Evolutionary conservation across 225 moss, liverwort and hornwort species (phyloP).

Genomic region (Ulota crispa): DNA sequence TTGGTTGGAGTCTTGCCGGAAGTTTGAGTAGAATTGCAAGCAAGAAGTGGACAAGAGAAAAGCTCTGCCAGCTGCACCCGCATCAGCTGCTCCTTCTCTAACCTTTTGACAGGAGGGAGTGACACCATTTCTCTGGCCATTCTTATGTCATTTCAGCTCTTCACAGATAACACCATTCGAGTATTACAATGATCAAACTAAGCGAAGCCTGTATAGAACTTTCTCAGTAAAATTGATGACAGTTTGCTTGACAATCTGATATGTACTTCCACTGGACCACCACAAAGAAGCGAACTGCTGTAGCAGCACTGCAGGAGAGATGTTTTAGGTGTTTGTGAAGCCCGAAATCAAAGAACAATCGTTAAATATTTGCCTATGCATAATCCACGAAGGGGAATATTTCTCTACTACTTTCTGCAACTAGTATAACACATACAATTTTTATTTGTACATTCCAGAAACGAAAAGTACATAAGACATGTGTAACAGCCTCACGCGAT

Average conservation of each 20-base stretch:
- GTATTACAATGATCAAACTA: background rate
- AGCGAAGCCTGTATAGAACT: background rate
- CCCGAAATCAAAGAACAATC: background rate
- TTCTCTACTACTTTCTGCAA: background rate
- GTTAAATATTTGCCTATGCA: background rate
- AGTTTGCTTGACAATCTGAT: background rate
- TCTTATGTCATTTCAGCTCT: conserved; percentile 18
- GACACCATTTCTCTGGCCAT: conserved; percentile 23
- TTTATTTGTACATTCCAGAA: background rate
- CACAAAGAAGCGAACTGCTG: background rate
- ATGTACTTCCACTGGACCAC: background rate
- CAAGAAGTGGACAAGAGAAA: conserved; percentile 19
- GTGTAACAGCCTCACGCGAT: background rate
- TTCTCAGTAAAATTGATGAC: background rate
- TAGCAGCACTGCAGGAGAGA: background rate
- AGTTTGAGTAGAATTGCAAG: conserved; percentile 7
- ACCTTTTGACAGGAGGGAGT: conserved; percentile 8
- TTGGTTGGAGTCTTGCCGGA: conserved; percentile 20
- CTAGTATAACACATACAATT: background rate
- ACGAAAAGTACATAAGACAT: background rate
- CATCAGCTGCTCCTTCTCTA: conserved; percentile 13
- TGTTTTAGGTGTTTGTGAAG: background rate
- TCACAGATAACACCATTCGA: background rate
- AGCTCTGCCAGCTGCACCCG: conserved; percentile 7
- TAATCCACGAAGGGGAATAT: background rate